Percentiles rank a stretch among this genome's conserved stretches.
These are phyloP conservation scores for Vachellia pachyceras DNA, from an alignment of 306 rosid species.

Conservation along the genomic window DNA sequence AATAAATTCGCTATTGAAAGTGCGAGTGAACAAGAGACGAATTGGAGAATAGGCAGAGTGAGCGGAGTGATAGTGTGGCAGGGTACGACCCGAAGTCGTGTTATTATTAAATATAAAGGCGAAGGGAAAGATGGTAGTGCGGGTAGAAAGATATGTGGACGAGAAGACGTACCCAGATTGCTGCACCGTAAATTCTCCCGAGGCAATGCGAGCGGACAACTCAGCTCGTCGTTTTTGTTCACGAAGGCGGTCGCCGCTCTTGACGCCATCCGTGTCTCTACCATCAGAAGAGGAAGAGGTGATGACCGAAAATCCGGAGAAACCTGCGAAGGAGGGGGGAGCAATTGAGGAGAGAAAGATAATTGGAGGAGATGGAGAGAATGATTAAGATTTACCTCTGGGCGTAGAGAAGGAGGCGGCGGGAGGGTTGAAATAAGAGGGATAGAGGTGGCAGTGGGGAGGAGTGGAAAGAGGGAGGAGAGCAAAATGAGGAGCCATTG, in stretches of 20 bases:
- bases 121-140: neutral
- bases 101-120: neutral
- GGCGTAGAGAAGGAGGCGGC: slow-evolving; percentile 41
- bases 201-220: slow-evolving; percentile 75
- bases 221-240: slow-evolving; percentile 68
- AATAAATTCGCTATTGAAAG: neutral
- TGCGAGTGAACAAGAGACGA: neutral
- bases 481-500: slow-evolving; percentile 60
- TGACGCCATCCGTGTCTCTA: slow-evolving; percentile 50
- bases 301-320: slow-evolving; percentile 44
- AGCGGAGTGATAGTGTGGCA: neutral
- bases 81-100: neutral
- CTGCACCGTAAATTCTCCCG: slow-evolving; percentile 82
- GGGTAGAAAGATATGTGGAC: neutral
- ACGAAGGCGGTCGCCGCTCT: slow-evolving; percentile 47
- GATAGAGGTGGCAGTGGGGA: slow-evolving; percentile 42
- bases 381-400: slow-evolving; percentile 40
- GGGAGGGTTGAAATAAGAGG: slow-evolving; percentile 37
- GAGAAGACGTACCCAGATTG: slow-evolving; percentile 59
- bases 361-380: neutral
- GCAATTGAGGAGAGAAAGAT: neutral
- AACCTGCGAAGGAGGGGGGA: slow-evolving; percentile 42
- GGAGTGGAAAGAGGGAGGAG: slow-evolving; percentile 45
- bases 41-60: neutral
- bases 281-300: slow-evolving; percentile 76